Conservation (phyloP, 2,329 filamentous ascomycete genomes). For the Fusarium verticillioides region DNA sequence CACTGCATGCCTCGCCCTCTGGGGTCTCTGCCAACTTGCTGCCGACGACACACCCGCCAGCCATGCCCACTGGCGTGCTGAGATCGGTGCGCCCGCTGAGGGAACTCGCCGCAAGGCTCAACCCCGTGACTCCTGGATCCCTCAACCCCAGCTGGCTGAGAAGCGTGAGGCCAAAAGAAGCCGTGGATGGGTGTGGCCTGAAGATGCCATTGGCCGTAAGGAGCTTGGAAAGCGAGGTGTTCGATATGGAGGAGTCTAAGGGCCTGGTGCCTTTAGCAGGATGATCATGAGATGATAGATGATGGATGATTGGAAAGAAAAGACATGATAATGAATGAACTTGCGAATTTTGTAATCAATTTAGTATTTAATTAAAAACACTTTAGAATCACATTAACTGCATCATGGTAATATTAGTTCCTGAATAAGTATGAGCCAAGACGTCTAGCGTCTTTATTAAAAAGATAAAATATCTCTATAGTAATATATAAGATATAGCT, state of each 20-base stretch:
- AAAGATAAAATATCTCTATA: too few relatives aligned
- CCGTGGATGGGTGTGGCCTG: conserved; percentile 80
- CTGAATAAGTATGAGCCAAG: background rate
- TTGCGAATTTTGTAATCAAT: conserved; percentile 14
- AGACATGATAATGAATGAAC: conserved; percentile 27
- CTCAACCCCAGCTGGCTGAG: conserved; percentile 76
- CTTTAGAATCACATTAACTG: background rate
- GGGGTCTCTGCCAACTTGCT: conserved; percentile 80
- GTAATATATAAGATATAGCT: too few relatives aligned
- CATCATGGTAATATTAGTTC: background rate
- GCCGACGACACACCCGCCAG: conserved; percentile 64
- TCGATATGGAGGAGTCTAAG: conserved; percentile 58
- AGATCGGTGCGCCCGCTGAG: conserved; percentile 80
- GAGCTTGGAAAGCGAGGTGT: conserved; percentile 76
- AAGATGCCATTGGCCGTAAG: conserved; percentile 77
- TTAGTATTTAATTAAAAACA: conserved; percentile 31
- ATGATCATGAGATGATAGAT: conserved; percentile 26
- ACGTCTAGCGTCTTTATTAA: too few relatives aligned
- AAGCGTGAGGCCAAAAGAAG: conserved; percentile 80
- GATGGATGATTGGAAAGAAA: conserved; percentile 31
- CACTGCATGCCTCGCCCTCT: conserved; percentile 79
- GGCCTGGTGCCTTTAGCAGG: conserved; percentile 17
- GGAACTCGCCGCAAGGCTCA: conserved; percentile 76
- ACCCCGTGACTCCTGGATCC: conserved; percentile 80
- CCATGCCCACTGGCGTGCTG: conserved; percentile 72